phyloP scores from a whole-genome alignment of 129 eudicot species.

The Flaveria trinervia region DNA sequence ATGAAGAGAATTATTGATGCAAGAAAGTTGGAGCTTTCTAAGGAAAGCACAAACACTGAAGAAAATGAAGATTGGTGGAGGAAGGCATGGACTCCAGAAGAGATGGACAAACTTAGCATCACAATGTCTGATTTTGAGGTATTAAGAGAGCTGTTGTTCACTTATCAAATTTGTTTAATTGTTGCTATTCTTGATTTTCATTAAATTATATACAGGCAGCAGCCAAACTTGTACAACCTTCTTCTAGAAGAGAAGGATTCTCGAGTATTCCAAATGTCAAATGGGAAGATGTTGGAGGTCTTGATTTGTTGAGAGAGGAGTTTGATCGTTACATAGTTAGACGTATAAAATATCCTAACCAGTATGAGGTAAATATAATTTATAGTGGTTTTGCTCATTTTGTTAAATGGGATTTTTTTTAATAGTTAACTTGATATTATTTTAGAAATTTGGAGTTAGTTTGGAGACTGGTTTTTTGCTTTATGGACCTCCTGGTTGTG shows the following conservation, averaged over 20 bases:
- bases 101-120: constrained; percentile 67
- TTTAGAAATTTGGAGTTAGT: constrained; percentile 66
- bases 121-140: constrained; percentile 72
- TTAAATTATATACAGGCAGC: constrained; percentile 47
- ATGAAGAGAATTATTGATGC: constrained; percentile 72
- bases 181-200: neutral
- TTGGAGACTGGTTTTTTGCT: constrained; percentile 80
- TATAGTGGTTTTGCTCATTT: neutral
- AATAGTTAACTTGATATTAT: neutral
- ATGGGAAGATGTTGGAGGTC: constrained; percentile 97
- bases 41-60: constrained; percentile 33
- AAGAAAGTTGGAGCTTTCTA: constrained; percentile 44
- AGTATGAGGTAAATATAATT: constrained; percentile 51
- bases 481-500: constrained; percentile 98
- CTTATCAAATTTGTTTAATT: neutral
- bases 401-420: neutral
- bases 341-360: constrained; percentile 69
- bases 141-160: constrained; percentile 5
- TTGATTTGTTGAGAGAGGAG: constrained; percentile 57
- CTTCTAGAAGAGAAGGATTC: constrained; percentile 93
- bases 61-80: constrained; percentile 63
- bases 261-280: constrained; percentile 72
- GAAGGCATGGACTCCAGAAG: constrained; percentile 68
- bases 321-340: constrained; percentile 70
- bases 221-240: constrained; percentile 61